phyloP scores from a whole-genome alignment of 768 basidiomycete genomes.

The Trametopsis cervina region DNA sequence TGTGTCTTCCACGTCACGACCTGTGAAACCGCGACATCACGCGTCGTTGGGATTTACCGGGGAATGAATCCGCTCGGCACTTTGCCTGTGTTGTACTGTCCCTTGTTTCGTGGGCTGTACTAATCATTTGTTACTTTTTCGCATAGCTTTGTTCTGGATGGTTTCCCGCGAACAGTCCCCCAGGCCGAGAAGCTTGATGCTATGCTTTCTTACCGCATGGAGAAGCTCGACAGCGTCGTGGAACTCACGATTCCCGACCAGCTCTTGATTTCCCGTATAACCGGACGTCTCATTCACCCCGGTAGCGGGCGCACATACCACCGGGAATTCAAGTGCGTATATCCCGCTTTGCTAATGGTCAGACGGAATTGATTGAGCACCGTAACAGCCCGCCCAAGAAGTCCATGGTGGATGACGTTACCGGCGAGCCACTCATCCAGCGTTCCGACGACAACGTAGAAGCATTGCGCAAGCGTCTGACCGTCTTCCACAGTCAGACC shows the following conservation, averaged over 20 bases:
- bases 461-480: slow-evolving; percentile 83
- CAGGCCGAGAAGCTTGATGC: slow-evolving; percentile 94
- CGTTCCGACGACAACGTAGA: slow-evolving; percentile 98
- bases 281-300: slow-evolving; percentile 90
- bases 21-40: too few species aligned
- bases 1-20: background rate
- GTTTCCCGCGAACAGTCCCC: slow-evolving; percentile 97
- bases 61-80: too few species aligned
- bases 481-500: slow-evolving; percentile 89
- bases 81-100: background rate
- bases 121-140: too few species aligned
- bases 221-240: slow-evolving; percentile 88
- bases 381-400: slow-evolving; percentile 93
- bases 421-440: slow-evolving; percentile 94
- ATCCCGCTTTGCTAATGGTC: too few species aligned
- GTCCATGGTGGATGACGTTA: slow-evolving; percentile 85
- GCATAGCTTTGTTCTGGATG: slow-evolving; percentile 93
- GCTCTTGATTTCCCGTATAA: slow-evolving; percentile 95
- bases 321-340: slow-evolving; percentile 85
- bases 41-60: too few species aligned
- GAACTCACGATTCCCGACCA: slow-evolving; percentile 91
- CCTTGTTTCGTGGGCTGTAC: background rate
- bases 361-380: too few species aligned
- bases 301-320: slow-evolving; percentile 90
- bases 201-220: slow-evolving; percentile 78